Conservation (phyloP, 257 asterid genomes). For the Solanum pimpinellifolium region DNA sequence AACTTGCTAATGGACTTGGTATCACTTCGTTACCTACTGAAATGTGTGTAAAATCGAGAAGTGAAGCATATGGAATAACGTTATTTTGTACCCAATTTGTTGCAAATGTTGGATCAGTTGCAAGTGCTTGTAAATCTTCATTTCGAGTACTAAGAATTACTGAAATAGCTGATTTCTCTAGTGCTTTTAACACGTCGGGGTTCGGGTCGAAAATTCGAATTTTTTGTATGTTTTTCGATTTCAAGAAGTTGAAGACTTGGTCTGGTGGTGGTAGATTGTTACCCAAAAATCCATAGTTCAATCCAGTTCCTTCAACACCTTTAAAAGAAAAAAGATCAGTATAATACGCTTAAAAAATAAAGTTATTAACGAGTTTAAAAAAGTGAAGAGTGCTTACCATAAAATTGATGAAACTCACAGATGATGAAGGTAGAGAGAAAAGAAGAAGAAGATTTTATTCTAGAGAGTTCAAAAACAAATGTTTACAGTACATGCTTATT, state of each 20-base stretch:
- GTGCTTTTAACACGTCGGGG: slow-evolving; percentile 9
- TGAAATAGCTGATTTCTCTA: slow-evolving; percentile 12
- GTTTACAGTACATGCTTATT: too few species aligned
- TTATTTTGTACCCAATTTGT: slow-evolving; percentile 18
- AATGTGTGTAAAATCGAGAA: slow-evolving; percentile 1
- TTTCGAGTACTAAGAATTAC: slow-evolving; percentile 22
- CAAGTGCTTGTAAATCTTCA: slow-evolving; percentile 14
- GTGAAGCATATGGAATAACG: slow-evolving; percentile 5
- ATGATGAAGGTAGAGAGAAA: too few species aligned
- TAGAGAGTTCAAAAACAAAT: too few species aligned
- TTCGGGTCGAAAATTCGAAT: slow-evolving; percentile 20
- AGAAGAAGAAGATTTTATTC: too few species aligned
- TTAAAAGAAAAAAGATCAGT: not conserved
- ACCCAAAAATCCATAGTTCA: slow-evolving; percentile 30
- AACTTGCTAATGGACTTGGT: slow-evolving; percentile 17
- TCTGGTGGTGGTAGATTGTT: slow-evolving; percentile 21
- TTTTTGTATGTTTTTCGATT: slow-evolving; percentile 4
- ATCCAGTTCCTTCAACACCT: slow-evolving; percentile 26
- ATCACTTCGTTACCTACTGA: slow-evolving; percentile 37
- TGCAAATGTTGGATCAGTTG: slow-evolving; percentile 12
- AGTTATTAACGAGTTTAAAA: not conserved
- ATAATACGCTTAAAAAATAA: not conserved
- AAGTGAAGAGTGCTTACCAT: not conserved
- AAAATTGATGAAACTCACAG: too few species aligned
- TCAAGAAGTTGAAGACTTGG: slow-evolving; percentile 2